Conservation (phyloP, 306 rosid genomes). For the Lathyrus oleraceus region DNA sequence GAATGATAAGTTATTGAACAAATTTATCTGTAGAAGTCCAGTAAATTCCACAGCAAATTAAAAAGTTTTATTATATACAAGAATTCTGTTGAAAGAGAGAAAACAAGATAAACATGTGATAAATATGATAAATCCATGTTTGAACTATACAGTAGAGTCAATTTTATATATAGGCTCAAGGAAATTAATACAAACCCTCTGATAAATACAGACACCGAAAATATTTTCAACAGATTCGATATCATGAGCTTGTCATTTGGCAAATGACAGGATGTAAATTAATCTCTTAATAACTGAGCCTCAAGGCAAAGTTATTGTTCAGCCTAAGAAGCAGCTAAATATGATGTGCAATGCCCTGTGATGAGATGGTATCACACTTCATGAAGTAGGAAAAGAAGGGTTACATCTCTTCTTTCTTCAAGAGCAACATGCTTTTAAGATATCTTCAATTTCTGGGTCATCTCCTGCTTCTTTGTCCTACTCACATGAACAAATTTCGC, state of each 20-base stretch:
- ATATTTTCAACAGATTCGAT: slow-evolving; percentile 4
- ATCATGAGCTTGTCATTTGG: slow-evolving; percentile 6
- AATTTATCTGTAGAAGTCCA: background rate
- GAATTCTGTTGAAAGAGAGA: background rate
- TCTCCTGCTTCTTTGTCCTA: slow-evolving; percentile 97
- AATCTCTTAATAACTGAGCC: slow-evolving; percentile 13
- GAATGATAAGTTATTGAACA: background rate
- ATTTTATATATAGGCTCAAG: too few relatives aligned
- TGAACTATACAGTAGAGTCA: too few relatives aligned
- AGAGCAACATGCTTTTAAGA: slow-evolving; percentile 71
- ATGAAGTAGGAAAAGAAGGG: slow-evolving; percentile 21
- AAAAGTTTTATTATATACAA: slow-evolving; percentile 16
- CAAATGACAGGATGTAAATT: background rate
- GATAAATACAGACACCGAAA: too few relatives aligned
- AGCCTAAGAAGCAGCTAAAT: slow-evolving; percentile 31
- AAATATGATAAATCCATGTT: too few relatives aligned
- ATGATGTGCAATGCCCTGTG: slow-evolving; percentile 26
- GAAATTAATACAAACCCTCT: too few relatives aligned
- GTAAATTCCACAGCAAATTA: background rate
- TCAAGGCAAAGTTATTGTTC: slow-evolving; percentile 14
- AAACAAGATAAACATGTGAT: too few relatives aligned
- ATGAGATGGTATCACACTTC: background rate
- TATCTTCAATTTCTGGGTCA: slow-evolving; percentile 82
- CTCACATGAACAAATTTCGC: slow-evolving; percentile 25
- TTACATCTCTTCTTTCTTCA: slow-evolving; percentile 33